Evolutionary conservation across 805 yeast genomes (phyloP).

Genomic region (Sugiyamaella valdiviana): DNA sequence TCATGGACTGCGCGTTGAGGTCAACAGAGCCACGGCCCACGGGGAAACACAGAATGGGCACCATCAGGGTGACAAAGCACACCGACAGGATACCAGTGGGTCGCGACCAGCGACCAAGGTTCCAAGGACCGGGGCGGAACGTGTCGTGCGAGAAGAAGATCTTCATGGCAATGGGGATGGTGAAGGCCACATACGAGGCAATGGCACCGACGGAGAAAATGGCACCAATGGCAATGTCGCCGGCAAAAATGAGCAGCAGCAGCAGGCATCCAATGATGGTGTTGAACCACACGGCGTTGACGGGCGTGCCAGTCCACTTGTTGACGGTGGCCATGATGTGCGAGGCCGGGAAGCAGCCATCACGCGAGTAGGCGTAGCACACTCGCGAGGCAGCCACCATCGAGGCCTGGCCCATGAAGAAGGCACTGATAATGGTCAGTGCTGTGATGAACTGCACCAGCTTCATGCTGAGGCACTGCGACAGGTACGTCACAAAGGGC

Average conservation of each 20-base stretch:
- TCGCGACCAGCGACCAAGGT: conserved; percentile 48
- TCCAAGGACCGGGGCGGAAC: conserved; percentile 63
- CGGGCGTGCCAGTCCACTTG: conserved; percentile 51
- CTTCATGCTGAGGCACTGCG: conserved; percentile 42
- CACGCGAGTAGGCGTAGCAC: conserved; percentile 62
- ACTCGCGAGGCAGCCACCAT: conserved; percentile 64
- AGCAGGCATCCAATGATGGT: conserved; percentile 49
- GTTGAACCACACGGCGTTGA: conserved; percentile 54
- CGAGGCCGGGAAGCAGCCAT: conserved; percentile 58
- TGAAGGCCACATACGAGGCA: conserved; percentile 59
- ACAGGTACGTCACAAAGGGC: conserved; percentile 51
- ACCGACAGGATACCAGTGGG: conserved; percentile 45
- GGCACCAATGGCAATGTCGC: conserved; percentile 61
- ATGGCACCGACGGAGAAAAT: conserved; percentile 70
- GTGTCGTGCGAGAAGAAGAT: conserved; percentile 47
- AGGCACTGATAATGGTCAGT: conserved; percentile 40
- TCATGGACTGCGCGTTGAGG: conserved; percentile 41
- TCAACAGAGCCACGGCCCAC: conserved; percentile 35
- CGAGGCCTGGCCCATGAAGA: conserved; percentile 51
- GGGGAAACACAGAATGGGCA: conserved; percentile 58
- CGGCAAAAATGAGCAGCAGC: conserved; percentile 54
- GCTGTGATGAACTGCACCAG: conserved; percentile 40
- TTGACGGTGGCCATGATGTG: conserved; percentile 45
- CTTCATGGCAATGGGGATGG: conserved; percentile 55
- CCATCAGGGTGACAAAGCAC: conserved; percentile 48